A percentile compares a stretch with the other conserved stretches of the same genome.
Conservation (phyloP, 2,329 filamentous ascomycete genomes). For the Colletotrichum abscissum region DNA sequence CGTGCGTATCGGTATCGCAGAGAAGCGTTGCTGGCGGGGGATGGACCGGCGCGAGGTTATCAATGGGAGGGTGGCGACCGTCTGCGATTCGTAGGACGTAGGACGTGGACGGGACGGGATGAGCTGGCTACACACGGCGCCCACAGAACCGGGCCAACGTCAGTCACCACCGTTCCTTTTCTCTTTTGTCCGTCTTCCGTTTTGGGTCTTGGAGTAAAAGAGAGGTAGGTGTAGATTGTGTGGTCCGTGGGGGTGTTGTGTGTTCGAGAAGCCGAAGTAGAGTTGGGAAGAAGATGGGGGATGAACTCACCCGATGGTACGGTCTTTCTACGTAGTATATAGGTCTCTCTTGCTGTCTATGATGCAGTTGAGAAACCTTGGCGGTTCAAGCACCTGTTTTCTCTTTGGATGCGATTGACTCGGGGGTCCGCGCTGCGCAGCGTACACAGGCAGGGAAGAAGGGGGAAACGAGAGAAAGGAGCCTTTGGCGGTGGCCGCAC, state of each 20-base stretch:
- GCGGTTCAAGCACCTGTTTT: background rate
- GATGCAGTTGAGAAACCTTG: background rate
- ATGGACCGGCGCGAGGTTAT: slow-evolving; percentile 41
- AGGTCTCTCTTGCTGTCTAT: background rate
- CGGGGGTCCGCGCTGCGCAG: background rate
- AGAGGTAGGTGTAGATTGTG: background rate
- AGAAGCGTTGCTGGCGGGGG: slow-evolving; percentile 28
- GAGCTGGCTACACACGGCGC: slow-evolving; percentile 6
- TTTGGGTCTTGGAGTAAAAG: background rate
- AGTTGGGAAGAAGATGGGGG: background rate
- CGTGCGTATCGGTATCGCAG: slow-evolving; percentile 31
- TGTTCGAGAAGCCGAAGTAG: background rate
- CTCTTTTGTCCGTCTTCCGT: background rate
- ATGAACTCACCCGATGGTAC: background rate
- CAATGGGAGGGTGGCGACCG: slow-evolving; percentile 37
- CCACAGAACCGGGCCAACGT: slow-evolving; percentile 18
- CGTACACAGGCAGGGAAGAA: background rate
- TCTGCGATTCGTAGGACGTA: slow-evolving; percentile 30
- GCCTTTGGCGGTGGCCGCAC: background rate
- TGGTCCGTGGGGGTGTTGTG: background rate
- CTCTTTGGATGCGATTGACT: background rate
- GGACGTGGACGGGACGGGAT: background rate
- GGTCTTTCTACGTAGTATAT: background rate
- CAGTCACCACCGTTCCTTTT: slow-evolving; percentile 8
- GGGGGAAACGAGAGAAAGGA: background rate